phyloP scores from a whole-genome alignment of 2,329 filamentous ascomycete genomes.

The Lasiodiplodia sp. region DNA sequence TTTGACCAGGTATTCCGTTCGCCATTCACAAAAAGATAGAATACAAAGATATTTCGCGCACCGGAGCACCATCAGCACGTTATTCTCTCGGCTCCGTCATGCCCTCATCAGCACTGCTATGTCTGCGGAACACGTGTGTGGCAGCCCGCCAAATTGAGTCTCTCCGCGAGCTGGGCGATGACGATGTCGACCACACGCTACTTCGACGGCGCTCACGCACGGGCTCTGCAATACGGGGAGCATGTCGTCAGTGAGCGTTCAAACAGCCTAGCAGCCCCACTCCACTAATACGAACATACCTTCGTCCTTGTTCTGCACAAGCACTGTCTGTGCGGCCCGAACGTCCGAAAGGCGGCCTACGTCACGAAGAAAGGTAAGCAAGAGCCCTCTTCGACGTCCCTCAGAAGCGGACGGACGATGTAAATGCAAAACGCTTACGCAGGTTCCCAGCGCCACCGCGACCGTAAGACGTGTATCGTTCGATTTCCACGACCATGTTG shows the following conservation, averaged over 20 bases:
- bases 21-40: not conserved
- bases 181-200: slow-evolving; percentile 33
- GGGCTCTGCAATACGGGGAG: not conserved
- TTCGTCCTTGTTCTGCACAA: slow-evolving; percentile 31
- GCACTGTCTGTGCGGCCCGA: not conserved
- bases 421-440: slow-evolving; percentile 26
- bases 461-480: slow-evolving; percentile 35
- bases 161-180: slow-evolving; percentile 28
- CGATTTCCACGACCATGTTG: slow-evolving; percentile 27
- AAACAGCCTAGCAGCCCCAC: not conserved
- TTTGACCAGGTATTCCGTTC: slow-evolving; percentile 35
- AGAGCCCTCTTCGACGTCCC: not conserved
- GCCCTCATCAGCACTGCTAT: slow-evolving; percentile 29
- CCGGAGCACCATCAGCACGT: not conserved
- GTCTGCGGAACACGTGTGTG: slow-evolving; percentile 31
- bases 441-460: slow-evolving; percentile 38
- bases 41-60: not conserved
- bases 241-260: not conserved
- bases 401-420: no score
- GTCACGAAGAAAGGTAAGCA: not conserved
- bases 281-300: not conserved
- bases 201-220: slow-evolving; percentile 29
- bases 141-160: slow-evolving; percentile 32
- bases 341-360: slow-evolving; percentile 21
- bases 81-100: slow-evolving; percentile 28